Percentiles rank a stretch among this genome's conserved stretches.
phyloP scores from a whole-genome alignment of 345 rosid species.

The Dimocarpus longan region DNA sequence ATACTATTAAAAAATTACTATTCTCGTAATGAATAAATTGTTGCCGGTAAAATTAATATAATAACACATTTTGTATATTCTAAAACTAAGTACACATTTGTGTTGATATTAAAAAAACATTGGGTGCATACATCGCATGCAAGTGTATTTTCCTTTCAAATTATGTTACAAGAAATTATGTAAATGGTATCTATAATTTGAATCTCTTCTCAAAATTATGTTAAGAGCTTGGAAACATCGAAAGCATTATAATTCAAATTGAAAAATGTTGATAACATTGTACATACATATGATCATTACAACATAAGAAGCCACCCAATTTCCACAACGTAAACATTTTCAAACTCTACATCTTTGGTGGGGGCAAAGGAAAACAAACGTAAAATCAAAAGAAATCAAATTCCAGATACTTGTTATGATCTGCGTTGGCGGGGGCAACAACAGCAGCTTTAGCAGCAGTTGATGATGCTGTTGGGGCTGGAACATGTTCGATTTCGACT shows the following conservation, averaged over 20 bases:
- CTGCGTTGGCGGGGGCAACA: slow-evolving; percentile 27
- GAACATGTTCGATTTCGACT: slow-evolving; percentile 52
- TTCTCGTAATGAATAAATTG: too few relatives aligned
- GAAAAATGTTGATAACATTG: slow-evolving; percentile 18
- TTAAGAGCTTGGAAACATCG: too few relatives aligned
- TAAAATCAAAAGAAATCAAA: slow-evolving; percentile 66
- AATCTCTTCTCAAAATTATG: too few relatives aligned
- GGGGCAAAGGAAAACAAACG: neutral
- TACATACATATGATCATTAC: slow-evolving; percentile 26
- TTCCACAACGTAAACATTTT: slow-evolving; percentile 25
- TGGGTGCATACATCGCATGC: too few relatives aligned
- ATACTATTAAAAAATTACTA: too few relatives aligned
- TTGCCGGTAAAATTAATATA: too few relatives aligned
- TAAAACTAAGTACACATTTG: too few relatives aligned
- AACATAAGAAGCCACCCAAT: slow-evolving; percentile 8
- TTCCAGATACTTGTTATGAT: slow-evolving; percentile 63
- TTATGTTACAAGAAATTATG: too few relatives aligned
- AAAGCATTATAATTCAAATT: slow-evolving; percentile 20
- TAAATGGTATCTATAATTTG: too few relatives aligned
- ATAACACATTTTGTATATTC: too few relatives aligned
- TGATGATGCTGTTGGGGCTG: slow-evolving; percentile 42
- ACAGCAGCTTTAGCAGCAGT: slow-evolving; percentile 44
- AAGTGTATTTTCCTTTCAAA: too few relatives aligned
- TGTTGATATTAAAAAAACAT: too few relatives aligned
- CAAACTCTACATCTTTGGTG: slow-evolving; percentile 21